Conservation (phyloP, 2,329 filamentous ascomycete species). For the Claviceps maximensis region DNA sequence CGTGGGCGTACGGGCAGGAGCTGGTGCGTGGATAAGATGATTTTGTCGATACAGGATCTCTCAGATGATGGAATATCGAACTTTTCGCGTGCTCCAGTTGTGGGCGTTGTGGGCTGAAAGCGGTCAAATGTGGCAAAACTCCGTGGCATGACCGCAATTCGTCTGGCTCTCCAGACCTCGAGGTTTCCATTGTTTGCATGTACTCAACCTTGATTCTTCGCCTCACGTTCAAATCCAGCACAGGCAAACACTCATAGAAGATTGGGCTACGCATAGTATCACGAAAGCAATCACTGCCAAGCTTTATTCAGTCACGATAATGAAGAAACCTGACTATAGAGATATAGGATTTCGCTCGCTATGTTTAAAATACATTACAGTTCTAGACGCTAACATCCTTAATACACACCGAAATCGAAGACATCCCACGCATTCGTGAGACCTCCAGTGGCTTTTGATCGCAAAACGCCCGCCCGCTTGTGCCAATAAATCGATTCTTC, state of each 20-base stretch:
- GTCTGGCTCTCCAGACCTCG: background rate
- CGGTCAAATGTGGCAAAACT: constrained; percentile 26
- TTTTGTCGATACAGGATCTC: constrained; percentile 7
- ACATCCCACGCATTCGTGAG: background rate
- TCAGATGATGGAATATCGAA: constrained; percentile 27
- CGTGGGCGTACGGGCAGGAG: constrained; percentile 7
- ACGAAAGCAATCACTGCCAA: background rate
- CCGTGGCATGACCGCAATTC: constrained; percentile 2
- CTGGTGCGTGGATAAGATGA: constrained; percentile 15
- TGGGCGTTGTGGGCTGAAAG: constrained; percentile 30
- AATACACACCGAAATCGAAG: background rate
- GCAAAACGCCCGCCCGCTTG: constrained; percentile 2
- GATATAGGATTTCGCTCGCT: background rate
- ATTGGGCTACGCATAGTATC: background rate
- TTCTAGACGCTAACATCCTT: background rate
- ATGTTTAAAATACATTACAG: background rate
- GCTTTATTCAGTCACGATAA: background rate
- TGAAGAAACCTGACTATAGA: constrained; percentile 1
- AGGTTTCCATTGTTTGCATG: background rate
- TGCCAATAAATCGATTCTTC: background rate
- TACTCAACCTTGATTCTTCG: background rate
- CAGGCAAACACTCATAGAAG: background rate
- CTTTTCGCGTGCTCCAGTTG: constrained; percentile 29
- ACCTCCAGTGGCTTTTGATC: background rate
- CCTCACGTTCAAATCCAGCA: background rate